Conservation (phyloP, 2,329 filamentous ascomycete species). For the Ilyonectria mors-panacis region DNA sequence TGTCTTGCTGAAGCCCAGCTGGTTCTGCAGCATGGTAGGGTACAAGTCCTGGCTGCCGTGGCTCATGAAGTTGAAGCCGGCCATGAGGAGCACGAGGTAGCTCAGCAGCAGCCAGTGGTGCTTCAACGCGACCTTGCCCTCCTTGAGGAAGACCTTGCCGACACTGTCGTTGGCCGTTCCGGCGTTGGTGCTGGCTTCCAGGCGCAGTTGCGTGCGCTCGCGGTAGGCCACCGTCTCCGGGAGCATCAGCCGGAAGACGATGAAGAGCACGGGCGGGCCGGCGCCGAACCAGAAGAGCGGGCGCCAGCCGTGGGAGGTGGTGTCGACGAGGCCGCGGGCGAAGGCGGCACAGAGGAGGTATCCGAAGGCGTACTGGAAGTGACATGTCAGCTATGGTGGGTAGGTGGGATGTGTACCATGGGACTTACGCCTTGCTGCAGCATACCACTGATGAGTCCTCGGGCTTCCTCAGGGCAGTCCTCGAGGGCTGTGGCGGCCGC, state of each 20-base stretch:
- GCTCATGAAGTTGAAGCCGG: conserved; percentile 93
- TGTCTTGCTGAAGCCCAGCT: conserved; percentile 67
- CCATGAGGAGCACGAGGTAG: conserved; percentile 90
- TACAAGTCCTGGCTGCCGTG: conserved; percentile 79
- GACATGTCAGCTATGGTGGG: conserved; percentile 16
- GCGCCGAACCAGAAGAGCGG: conserved; percentile 93
- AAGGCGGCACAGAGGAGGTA: conserved; percentile 76
- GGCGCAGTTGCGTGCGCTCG: conserved; percentile 75
- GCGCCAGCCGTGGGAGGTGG: conserved; percentile 85
- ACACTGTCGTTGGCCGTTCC: conserved; percentile 33
- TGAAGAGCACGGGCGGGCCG: conserved; percentile 84
- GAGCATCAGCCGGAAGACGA: conserved; percentile 81
- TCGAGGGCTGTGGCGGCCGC: conserved; percentile 85
- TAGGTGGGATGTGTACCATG: accelerated
- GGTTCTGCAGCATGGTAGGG: conserved; percentile 71
- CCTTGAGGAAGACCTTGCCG: conserved; percentile 75
- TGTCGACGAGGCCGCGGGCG: conserved; percentile 78
- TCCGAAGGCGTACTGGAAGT: conserved; percentile 68
- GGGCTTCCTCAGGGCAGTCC: conserved; percentile 76
- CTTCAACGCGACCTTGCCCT: conserved; percentile 84
- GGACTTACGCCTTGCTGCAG: conserved; percentile 76
- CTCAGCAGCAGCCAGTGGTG: conserved; percentile 85
- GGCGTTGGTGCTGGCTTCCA: conserved; percentile 49
- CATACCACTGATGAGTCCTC: conserved; percentile 82
- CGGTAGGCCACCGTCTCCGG: conserved; percentile 84